These are phyloP conservation scores for Malus hybrid DNA, from an alignment of 331 rosid species.

Conservation along the genomic window DNA sequence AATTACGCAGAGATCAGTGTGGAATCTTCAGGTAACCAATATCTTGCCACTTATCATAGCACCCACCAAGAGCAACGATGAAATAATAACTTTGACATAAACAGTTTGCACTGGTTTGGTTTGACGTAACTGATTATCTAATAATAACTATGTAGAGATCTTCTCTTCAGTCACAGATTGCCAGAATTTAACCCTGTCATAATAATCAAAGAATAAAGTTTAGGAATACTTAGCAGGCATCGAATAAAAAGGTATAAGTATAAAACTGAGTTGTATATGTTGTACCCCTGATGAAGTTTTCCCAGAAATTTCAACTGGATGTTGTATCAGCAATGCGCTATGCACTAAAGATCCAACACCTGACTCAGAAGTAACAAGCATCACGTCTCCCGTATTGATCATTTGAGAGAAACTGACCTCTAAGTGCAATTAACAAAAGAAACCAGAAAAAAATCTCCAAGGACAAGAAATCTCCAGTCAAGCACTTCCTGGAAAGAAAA, in stretches of 20 bases:
- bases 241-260: neutral
- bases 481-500: slow-evolving; percentile 96
- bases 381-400: slow-evolving; percentile 72
- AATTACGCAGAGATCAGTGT: slow-evolving; percentile 25
- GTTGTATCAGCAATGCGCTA: slow-evolving; percentile 76
- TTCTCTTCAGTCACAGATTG: slow-evolving; percentile 31
- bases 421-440: slow-evolving; percentile 97
- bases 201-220: neutral
- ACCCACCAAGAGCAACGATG: slow-evolving; percentile 41
- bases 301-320: slow-evolving; percentile 45
- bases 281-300: slow-evolving; percentile 59
- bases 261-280: neutral
- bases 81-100: slow-evolving; percentile 28
- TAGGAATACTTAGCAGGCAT: neutral
- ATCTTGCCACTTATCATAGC: slow-evolving; percentile 28
- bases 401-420: slow-evolving; percentile 54
- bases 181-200: slow-evolving; percentile 56
- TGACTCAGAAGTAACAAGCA: slow-evolving; percentile 67
- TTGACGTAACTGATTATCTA: slow-evolving; percentile 34
- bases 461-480: slow-evolving; percentile 82
- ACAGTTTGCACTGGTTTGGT: slow-evolving; percentile 37
- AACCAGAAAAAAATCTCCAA: slow-evolving; percentile 89
- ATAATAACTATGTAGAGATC: slow-evolving; percentile 45
- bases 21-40: slow-evolving; percentile 32
- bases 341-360: slow-evolving; percentile 84